Conservation (phyloP, 2,329 filamentous ascomycete species). For the Aspergillus spinulosporus region DNA sequence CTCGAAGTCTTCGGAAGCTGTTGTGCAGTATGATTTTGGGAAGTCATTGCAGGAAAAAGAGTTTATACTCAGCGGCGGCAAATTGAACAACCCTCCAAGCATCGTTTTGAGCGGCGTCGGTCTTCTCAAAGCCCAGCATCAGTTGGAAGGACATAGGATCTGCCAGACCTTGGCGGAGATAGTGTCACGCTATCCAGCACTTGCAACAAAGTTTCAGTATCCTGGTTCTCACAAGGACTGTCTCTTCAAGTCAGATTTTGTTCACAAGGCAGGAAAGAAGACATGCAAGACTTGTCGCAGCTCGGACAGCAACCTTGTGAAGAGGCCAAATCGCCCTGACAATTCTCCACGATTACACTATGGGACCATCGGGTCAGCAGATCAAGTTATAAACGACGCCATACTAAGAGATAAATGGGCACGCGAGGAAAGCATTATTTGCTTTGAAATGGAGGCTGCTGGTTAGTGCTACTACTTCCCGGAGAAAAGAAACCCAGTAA, state of each 20-base stretch:
- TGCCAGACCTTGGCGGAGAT: no score
- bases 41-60: conserved; percentile 1
- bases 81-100: conserved; percentile 1
- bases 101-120: background rate
- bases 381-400: conserved; percentile 11
- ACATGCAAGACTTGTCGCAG: no score
- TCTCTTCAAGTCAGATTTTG: no score
- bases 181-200: no score
- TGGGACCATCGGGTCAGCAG: conserved; percentile 11
- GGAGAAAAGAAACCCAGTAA: no score
- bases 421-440: background rate
- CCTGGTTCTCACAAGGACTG: no score
- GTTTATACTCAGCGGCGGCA: background rate
- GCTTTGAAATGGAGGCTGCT: background rate
- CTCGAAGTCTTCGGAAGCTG: background rate
- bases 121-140: background rate
- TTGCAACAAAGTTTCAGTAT: no score
- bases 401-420: background rate
- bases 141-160: background rate
- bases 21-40: conserved; percentile 2
- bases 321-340: no score
- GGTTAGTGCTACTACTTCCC: no score
- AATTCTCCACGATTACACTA: background rate
- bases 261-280: no score
- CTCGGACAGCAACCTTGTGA: no score